phyloP scores from a whole-genome alignment of 2,329 filamentous ascomycete species.

The Rhynchosporium secalis region DNA sequence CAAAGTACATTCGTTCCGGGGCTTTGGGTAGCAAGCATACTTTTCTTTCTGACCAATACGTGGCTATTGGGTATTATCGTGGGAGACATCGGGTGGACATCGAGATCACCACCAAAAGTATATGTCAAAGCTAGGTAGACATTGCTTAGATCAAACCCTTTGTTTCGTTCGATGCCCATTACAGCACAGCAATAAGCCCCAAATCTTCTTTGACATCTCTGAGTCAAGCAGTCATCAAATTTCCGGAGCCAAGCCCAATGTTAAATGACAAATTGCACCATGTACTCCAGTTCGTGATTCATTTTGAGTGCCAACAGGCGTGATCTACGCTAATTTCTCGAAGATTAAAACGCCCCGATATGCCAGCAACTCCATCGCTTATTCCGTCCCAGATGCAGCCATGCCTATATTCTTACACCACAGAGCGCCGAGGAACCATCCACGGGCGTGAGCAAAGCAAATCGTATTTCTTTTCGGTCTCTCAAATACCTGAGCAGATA shows the following conservation, averaged over 20 bases:
- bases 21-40: slow-evolving; percentile 71
- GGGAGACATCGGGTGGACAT: slow-evolving; percentile 52
- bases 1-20: slow-evolving; percentile 82
- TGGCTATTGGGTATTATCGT: slow-evolving; percentile 86
- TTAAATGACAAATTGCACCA: background rate
- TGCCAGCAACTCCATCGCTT: slow-evolving; percentile 20
- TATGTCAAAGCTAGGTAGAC: background rate
- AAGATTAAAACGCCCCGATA: slow-evolving; percentile 14
- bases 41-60: slow-evolving; percentile 83
- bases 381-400: slow-evolving; percentile 5
- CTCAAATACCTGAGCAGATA: background rate
- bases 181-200: slow-evolving; percentile 3
- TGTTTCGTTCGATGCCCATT: background rate
- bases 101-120: background rate
- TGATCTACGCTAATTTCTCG: background rate
- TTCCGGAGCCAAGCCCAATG: slow-evolving; percentile 2
- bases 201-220: background rate
- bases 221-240: background rate
- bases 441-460: slow-evolving; percentile 6
- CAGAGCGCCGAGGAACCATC: slow-evolving; percentile 2
- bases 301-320: background rate
- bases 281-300: slow-evolving; percentile 8
- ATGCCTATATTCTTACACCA: slow-evolving; percentile 11
- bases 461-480: slow-evolving; percentile 3
- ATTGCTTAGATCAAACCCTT: background rate